Base-by-base conservation (phyloP, 208 protist species). In the Trypanosoma congolense region DNA sequence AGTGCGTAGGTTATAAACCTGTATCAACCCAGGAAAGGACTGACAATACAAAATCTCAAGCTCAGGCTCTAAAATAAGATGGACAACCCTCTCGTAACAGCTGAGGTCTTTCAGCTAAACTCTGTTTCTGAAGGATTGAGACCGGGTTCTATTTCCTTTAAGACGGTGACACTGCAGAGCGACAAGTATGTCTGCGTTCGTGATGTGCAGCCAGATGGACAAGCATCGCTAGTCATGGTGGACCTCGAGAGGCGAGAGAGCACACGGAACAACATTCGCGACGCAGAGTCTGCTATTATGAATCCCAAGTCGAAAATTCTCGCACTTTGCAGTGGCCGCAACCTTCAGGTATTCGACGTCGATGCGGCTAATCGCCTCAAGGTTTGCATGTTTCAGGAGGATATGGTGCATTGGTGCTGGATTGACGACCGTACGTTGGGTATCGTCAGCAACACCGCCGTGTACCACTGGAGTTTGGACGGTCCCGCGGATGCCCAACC, bases 281-380 rank as follows among this genome's bases (percentile, higher is more conserved):
- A 98, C 48, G 97, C 98, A 6, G 98, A 99, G 63, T 93, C 93
- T 2, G 97, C 97, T 16, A 96, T 99, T 46, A 99, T 99, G 98
- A 98, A 99, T 73, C 98, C 98, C 14, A 81, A 77, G 38, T 71
- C 90, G 19, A 96, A 98, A 61, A 91, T 99, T 28, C 77, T 99
- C 25, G 98, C 98, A 1, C 75, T 99, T 8, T 96, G 97, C 65
- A 97, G 95, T 40, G 92, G 84, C 35, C 76, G 88, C 31, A 92
- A 90, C 56, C 51, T 99, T n/a, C 98, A 99, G 79, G 96, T 99
- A 60, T 99, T 99, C 69, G 97, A 99, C 70, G 77, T 99, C 52
- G 96, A 99, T 24, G 85, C 96, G 61, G 95, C 96, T 49, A 77
- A 80, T n/a, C 95, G 97, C 47, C 82, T 99, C 45, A 99, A 99